Percentiles rank a stretch among this genome's conserved stretches.
Evolutionary conservation across 2,329 filamentous ascomycete genomes (phyloP).

Genomic region (Microdochium trichocladiopsis): DNA sequence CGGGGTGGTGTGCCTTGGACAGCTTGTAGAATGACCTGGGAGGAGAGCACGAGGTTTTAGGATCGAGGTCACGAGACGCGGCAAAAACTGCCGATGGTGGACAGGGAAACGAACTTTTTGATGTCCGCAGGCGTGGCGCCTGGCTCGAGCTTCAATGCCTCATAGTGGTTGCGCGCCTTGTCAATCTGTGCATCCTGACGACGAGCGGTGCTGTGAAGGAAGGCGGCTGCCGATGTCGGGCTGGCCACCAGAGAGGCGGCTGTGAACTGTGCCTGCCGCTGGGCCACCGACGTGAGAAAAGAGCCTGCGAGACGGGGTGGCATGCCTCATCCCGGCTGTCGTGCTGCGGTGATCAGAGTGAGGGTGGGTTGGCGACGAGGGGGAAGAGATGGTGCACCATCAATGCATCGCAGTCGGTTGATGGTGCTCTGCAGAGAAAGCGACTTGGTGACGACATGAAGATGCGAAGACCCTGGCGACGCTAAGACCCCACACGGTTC

Average conservation of each 20-base stretch:
- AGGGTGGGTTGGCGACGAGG: background rate
- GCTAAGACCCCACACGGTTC: background rate
- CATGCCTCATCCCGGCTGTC: conserved; percentile 56
- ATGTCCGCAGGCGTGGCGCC: conserved; percentile 70
- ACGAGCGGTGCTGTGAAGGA: conserved; percentile 36
- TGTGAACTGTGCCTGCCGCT: conserved; percentile 3
- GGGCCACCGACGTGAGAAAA: conserved; percentile 11
- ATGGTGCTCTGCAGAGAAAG: background rate
- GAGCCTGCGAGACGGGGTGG: conserved; percentile 32
- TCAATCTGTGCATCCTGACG: conserved; percentile 24
- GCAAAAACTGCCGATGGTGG: too few relatives aligned
- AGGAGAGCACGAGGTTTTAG: background rate
- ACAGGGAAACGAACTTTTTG: conserved; percentile 56
- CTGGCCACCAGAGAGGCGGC: background rate
- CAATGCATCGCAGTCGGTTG: background rate
- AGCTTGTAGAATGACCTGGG: conserved; percentile 75
- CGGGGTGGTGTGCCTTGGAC: conserved; percentile 88
- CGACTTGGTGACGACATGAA: background rate
- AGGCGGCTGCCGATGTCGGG: background rate
- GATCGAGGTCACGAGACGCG: too few relatives aligned
- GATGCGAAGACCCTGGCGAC: background rate
- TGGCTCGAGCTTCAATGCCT: conserved; percentile 65
- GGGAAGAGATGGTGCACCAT: background rate
- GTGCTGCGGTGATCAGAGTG: background rate
- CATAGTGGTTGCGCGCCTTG: conserved; percentile 63